A percentile compares a stretch with the other conserved stretches of the same genome.
phyloP scores from a whole-genome alignment of 2,329 filamentous ascomycete genomes.

The Ploettnerulaceae sp. region DNA sequence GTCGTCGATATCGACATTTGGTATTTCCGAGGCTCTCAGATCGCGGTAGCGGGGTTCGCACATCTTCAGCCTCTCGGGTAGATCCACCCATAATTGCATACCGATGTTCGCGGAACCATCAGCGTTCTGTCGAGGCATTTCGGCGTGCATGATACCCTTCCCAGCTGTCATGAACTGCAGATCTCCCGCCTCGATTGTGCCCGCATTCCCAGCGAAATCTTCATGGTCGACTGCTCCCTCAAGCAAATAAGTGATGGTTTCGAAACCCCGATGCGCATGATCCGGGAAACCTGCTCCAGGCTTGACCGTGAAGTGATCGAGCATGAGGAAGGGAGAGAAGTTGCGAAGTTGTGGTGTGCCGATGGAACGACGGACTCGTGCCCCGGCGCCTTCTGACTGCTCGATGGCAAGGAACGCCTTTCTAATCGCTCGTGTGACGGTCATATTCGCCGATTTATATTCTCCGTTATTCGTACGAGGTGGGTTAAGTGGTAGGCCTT shows the following conservation, averaged over 20 bases:
- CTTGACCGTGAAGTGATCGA: constrained; percentile 82
- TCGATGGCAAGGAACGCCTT: constrained; percentile 81
- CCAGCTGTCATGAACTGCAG: constrained; percentile 98
- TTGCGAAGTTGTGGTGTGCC: constrained; percentile 79
- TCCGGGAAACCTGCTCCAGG: constrained; percentile 86
- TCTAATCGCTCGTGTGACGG: constrained; percentile 68
- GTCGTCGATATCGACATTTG: constrained; percentile 63
- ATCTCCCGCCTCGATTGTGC: constrained; percentile 81
- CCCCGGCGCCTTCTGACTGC: constrained; percentile 83
- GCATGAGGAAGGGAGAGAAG: constrained; percentile 92
- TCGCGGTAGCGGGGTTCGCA: constrained; percentile 94
- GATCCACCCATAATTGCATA: constrained; percentile 92
- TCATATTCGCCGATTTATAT: constrained; percentile 46
- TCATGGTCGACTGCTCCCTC: constrained; percentile 83
- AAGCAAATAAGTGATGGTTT: constrained; percentile 78
- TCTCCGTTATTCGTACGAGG: constrained; percentile 18
- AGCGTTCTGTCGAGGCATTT: constrained; percentile 80
- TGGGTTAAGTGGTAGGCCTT: constrained; percentile 20
- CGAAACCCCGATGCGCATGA: constrained; percentile 73
- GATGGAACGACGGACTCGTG: constrained; percentile 79
- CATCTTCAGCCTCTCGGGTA: constrained; percentile 74
- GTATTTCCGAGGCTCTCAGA: constrained; percentile 73
- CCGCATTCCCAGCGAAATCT: constrained; percentile 81
- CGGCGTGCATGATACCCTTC: constrained; percentile 85
- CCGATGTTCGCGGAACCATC: constrained; percentile 78